These are phyloP conservation scores for Dillenia turbinata DNA, from an alignment of 164 flowering plant genomes.

Conservation along the genomic window DNA sequence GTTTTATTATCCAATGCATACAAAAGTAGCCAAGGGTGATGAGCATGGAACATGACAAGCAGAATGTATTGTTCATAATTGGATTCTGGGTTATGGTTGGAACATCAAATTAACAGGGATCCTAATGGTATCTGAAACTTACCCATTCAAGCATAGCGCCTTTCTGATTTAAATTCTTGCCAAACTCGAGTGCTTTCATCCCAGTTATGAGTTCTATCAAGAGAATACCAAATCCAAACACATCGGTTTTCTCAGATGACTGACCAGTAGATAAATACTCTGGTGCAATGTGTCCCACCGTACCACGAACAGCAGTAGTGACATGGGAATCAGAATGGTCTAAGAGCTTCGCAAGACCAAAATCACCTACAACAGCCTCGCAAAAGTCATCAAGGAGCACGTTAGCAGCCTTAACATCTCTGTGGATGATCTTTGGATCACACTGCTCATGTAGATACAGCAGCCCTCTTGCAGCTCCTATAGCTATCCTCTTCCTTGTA, in stretches of 20 bases:
- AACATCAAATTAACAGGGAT: too few relatives aligned
- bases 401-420: conserved; percentile 96
- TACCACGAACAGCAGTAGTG: conserved; percentile 92
- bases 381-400: conserved; percentile 72
- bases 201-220: conserved; percentile 86
- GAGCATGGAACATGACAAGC: too few relatives aligned
- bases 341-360: conserved; percentile 93
- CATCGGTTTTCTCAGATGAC: conserved; percentile 93
- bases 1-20: too few relatives aligned
- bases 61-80: too few relatives aligned
- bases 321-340: conserved; percentile 92
- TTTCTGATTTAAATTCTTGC: conserved; percentile 74
- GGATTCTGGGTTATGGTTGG: too few relatives aligned
- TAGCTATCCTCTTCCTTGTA: conserved; percentile 81
- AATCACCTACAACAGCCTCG: conserved; percentile 94
- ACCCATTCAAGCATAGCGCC: conserved; percentile 95
- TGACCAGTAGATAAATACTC: conserved; percentile 95
- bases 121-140: conserved; percentile 11
- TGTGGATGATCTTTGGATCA: conserved; percentile 89
- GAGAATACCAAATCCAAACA: conserved; percentile 90
- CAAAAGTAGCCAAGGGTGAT: too few relatives aligned
- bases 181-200: conserved; percentile 83
- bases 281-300: conserved; percentile 92
- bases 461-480: conserved; percentile 88
- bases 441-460: conserved; percentile 92